Evolutionary conservation across 495 filamentous ascomycete genomes (phyloP).

Genomic region (Cryomyces antarcticus): DNA sequence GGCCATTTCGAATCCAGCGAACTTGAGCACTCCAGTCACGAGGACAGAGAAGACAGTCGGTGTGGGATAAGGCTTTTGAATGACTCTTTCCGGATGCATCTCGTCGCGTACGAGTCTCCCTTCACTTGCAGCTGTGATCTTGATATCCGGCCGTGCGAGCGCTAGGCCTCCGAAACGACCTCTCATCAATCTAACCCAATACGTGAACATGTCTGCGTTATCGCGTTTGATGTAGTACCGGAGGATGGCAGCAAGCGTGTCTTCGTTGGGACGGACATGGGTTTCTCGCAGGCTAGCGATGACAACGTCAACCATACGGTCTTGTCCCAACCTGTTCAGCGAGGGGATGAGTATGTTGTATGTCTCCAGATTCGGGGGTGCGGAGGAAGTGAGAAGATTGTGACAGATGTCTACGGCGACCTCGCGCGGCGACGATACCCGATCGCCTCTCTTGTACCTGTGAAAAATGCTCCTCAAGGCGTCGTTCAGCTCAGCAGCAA

Average conservation of each 20-base stretch:
- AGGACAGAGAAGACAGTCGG: constrained; percentile 14
- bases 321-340: constrained; percentile 15
- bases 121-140: constrained; percentile 9
- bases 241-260: constrained; percentile 31
- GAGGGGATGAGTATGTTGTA: constrained; percentile 41
- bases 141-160: constrained; percentile 12
- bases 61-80: constrained; percentile 15
- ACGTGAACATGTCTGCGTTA: constrained; percentile 7
- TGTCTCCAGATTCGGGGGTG: constrained; percentile 38
- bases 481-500: constrained; percentile 9
- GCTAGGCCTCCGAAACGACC: constrained; percentile 9
- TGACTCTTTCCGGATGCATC: constrained; percentile 8
- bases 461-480: constrained; percentile 3
- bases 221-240: constrained; percentile 26
- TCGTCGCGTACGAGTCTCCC: constrained; percentile 6
- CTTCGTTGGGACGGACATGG: constrained; percentile 29
- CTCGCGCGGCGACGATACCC: neutral
- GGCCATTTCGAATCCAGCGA: constrained; percentile 14
- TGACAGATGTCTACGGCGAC: constrained; percentile 41
- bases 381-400: constrained; percentile 35
- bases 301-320: constrained; percentile 31
- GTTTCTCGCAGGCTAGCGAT: constrained; percentile 28
- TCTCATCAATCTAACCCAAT: constrained; percentile 12
- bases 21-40: constrained; percentile 14
- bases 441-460: neutral